A percentile compares a stretch with the other conserved stretches of the same genome.
Conservation (phyloP, 2,329 filamentous ascomycete species). For the Nannizziopsis barbatae region DNA sequence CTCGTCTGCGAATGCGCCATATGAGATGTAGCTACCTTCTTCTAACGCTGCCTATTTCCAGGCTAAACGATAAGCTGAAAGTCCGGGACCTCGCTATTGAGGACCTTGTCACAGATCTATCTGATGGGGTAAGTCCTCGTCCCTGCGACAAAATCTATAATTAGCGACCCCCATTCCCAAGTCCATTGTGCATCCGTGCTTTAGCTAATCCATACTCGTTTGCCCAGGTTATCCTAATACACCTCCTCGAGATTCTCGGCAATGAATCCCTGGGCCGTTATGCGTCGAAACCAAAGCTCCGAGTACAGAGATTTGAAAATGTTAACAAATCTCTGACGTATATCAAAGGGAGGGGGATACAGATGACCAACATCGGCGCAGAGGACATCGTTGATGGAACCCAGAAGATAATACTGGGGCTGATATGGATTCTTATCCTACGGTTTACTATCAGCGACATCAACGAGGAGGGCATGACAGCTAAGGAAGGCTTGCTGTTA, state of each 20-base stretch:
- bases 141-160: slow-evolving; percentile 1
- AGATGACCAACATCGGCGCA: slow-evolving; percentile 96
- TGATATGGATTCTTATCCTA: slow-evolving; percentile 97
- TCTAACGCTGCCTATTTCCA: slow-evolving; percentile 27
- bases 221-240: slow-evolving; percentile 75
- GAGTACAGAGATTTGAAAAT: slow-evolving; percentile 96
- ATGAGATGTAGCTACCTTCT: background rate
- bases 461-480: slow-evolving; percentile 93
- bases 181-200: background rate
- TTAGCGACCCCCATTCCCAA: background rate
- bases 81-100: slow-evolving; percentile 66
- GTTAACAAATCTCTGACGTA: slow-evolving; percentile 92
- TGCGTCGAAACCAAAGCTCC: slow-evolving; percentile 88
- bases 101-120: slow-evolving; percentile 79
- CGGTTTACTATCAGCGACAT: slow-evolving; percentile 98
- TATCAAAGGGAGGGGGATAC: slow-evolving; percentile 79
- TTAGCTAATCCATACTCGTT: background rate
- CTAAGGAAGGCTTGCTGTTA: slow-evolving; percentile 84
- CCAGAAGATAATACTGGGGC: slow-evolving; percentile 87
- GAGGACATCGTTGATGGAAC: slow-evolving; percentile 98
- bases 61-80: slow-evolving; percentile 93
- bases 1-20: too few species aligned
- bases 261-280: slow-evolving; percentile 92
- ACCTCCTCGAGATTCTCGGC: slow-evolving; percentile 91
- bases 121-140: slow-evolving; percentile 68